phyloP scores from a whole-genome alignment of 164 flowering plant species.

The Stephania yunnanensis region DNA sequence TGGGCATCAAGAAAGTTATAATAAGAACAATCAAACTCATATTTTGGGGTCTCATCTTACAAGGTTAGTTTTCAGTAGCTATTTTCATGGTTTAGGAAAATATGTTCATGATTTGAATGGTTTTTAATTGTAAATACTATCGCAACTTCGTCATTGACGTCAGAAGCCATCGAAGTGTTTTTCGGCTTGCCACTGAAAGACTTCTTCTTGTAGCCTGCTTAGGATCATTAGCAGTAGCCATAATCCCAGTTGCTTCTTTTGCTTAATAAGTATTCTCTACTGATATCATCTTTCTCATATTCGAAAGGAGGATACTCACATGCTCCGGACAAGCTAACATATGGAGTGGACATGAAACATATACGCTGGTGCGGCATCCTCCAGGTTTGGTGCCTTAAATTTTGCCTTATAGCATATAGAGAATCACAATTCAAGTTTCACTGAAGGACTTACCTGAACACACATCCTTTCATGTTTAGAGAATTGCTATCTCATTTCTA shows the following conservation, averaged over 20 bases:
- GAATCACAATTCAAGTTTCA: not conserved
- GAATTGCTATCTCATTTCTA: slow-evolving; percentile 82
- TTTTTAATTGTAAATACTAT: not conserved
- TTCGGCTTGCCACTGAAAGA: not conserved
- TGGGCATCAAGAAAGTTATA: slow-evolving; percentile 48
- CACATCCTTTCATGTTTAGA: slow-evolving; percentile 32
- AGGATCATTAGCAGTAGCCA: not conserved
- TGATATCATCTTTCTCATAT: slow-evolving; percentile 5
- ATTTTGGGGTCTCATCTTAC: slow-evolving; percentile 75
- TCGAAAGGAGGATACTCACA: slow-evolving; percentile 73
- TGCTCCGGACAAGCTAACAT: slow-evolving; percentile 74
- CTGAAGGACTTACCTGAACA: slow-evolving; percentile 6
- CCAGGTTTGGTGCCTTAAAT: slow-evolving; percentile 45
- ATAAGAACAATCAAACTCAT: slow-evolving; percentile 70
- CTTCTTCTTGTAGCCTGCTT: no score
- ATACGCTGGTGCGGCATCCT: slow-evolving; percentile 88
- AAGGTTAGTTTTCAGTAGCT: slow-evolving; percentile 43
- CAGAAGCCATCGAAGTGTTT: not conserved
- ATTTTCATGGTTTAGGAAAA: not conserved
- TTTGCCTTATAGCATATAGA: not conserved
- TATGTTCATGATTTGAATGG: not conserved
- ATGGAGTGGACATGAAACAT: slow-evolving; percentile 75
- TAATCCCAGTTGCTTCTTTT: no score
- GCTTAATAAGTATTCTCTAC: no score
- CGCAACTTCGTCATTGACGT: no score